Evolutionary conservation across 2,329 filamentous ascomycete genomes (phyloP).

Genomic region (Fusarium nanum): DNA sequence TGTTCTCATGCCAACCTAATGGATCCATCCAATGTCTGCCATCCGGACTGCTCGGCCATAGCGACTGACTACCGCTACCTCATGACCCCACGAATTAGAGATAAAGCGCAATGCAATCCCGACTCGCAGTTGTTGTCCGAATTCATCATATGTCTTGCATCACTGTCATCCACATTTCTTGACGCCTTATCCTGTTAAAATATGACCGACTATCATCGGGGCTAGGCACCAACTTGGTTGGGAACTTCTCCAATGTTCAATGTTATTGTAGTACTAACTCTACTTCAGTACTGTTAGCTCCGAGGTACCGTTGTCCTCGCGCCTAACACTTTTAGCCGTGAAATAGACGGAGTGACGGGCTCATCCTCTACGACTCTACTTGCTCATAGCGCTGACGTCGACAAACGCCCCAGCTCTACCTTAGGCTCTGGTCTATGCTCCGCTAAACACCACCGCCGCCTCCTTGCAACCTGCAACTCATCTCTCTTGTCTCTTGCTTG

Average conservation of each 20-base stretch:
- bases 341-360: constrained; percentile 42
- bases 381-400: constrained; percentile 60
- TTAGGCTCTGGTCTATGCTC: constrained; percentile 44
- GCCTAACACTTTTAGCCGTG: constrained; percentile 38
- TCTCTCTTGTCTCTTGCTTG: constrained; percentile 34
- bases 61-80: background rate
- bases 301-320: constrained; percentile 19
- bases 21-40: background rate
- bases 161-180: background rate
- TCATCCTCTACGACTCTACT: background rate
- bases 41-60: constrained; percentile 30
- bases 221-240: constrained; percentile 27
- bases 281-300: constrained; percentile 6
- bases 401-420: constrained; percentile 50
- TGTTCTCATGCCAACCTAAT: constrained; percentile 16
- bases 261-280: background rate
- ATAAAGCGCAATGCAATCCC: constrained; percentile 18
- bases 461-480: constrained; percentile 43
- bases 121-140: constrained; percentile 11
- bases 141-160: constrained; percentile 17
- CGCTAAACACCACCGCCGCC: constrained; percentile 49
- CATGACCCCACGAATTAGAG: constrained; percentile 16
- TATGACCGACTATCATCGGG: constrained; percentile 34
- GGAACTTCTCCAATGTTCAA: constrained; percentile 9
- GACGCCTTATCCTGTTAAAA: constrained; percentile 9